Base-by-base conservation (phyloP, 2,329 filamentous ascomycete genomes). In the Grosmannia penicillata region DNA sequence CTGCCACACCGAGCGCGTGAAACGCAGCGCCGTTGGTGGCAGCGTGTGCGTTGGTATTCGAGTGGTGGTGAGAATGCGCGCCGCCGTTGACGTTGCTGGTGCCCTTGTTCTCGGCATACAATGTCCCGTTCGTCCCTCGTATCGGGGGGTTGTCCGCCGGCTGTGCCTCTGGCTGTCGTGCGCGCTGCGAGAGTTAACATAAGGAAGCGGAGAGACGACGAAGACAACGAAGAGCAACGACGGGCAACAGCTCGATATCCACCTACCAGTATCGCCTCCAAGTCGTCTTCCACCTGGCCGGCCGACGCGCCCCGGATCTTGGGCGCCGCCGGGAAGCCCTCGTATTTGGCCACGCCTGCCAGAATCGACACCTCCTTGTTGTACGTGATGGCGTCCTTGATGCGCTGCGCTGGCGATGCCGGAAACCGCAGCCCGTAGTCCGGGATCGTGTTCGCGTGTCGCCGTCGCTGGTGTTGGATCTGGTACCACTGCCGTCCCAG, bases 291-390 rank as follows among this genome's bases (percentile, higher is more conserved):
- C 33, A 91, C 60, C 52, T 95, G 85, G 10, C 71, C 65, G 18
- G 70, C 58, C 27, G 79, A 78, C 21, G 83, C 82, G 30, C 82
- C 72, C 41, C 68, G 68, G 59, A 98, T 79, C 25, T 82, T 70
- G 17, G 91, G 91, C n/a, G 87, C 91, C 24, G 89, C 87, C 26
- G 91, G 91, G 59, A 98, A 98, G 19, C 91, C 91, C 51, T 93
- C 78, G 55, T 95, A 87, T 60, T 95, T 96, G 26, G 89, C 87
- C 37, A 96, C 70, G 27, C 89, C 89, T 6, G 87, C 79, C 41
- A 98, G 63, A 22, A 95, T 75, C 0, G 87, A 93, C 5, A 98
- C 87, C 56, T 98, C 91, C 47, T 81, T 82, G 56, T 94, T 96
- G 62, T 96, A 96, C 33, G 87, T 82, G 36, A 86, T 72, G 49